Base-by-base conservation (phyloP, 495 filamentous ascomycete species). In the Aspergillus hancockii region DNA sequence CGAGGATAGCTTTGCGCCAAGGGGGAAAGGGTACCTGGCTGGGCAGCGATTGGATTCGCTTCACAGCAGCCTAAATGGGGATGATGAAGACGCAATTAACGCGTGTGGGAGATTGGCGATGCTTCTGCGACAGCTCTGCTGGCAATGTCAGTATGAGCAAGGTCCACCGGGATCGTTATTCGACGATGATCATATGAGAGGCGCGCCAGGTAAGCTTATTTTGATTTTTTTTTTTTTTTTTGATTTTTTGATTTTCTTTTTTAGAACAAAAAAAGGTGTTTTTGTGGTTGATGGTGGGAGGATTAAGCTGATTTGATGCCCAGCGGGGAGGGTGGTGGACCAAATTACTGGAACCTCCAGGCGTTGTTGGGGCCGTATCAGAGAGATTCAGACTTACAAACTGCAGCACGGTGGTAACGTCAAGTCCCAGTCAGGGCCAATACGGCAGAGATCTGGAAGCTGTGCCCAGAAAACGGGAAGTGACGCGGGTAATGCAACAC, bases 31-130 rank as follows among this genome's bases (percentile, higher is more conserved):
- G 62, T 59, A 63, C 65, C 65, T 71, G 69, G 69, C 73, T 77
- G 74, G 75, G 71, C 73, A 77, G 66, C 75, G 70, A 76, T 47
- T 47, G 43, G 43, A 47, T 72, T 72, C 63, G 69, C 71, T 75
- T 78, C 71, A 75, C 74, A 69, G 63, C 61, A 71, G 72, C 74
- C 75, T 75, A 65, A 71, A 63, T 49, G 63, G 54, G 63, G 59
- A 66, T 6, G 21, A 59, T 52, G 51, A 53, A 52, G 57, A 60
- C 36, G 59, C 41, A 50, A 63, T 71, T 65, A 69, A 63, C 67
- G 58, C 64, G 63, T 64, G 66, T 71, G 71, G 71, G 72, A 67
- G 70, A 71, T 72, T 72, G 66, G 64, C 71, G 64, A 65, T 68
- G 69, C 68, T 68, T 72, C 65, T 40, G 69, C 69, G 57, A 54